phyloP scores from a whole-genome alignment of 139 green algal genomes.

The Dunaliella primolecta region DNA sequence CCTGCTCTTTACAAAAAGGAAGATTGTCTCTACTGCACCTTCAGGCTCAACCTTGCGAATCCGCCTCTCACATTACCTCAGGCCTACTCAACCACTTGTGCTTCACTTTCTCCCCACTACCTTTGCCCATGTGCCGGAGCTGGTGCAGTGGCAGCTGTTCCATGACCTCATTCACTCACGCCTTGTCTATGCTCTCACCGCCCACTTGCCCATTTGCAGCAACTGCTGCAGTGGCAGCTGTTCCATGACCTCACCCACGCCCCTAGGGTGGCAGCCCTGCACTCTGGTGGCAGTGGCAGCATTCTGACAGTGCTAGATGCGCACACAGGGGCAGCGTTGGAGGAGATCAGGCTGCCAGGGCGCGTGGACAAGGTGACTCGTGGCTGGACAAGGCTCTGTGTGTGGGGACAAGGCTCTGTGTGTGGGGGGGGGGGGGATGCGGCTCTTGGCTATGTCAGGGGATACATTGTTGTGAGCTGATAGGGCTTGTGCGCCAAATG shows the following conservation, averaged over 20 bases:
- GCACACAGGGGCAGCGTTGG: conserved; percentile 43
- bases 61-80: too few species aligned
- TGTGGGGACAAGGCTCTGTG: too few species aligned
- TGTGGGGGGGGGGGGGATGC: too few species aligned
- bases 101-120: background rate
- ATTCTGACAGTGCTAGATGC: conserved; percentile 45
- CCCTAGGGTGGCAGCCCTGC: conserved; percentile 49
- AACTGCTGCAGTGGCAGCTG: conserved; percentile 48
- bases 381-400: too few species aligned
- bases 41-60: too few species aligned
- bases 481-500: too few species aligned
- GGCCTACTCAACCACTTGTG: too few species aligned
- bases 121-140: conserved; percentile 7
- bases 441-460: too few species aligned
- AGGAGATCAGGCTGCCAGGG: conserved; percentile 1
- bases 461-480: too few species aligned
- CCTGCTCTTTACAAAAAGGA: too few species aligned
- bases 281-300: background rate
- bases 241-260: conserved; percentile 64
- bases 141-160: conserved; percentile 56
- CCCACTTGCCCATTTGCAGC: conserved; percentile 9
- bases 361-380: conserved; percentile 43
- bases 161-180: conserved; percentile 61
- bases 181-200: too few species aligned
- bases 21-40: too few species aligned